Percentiles rank a stretch among this genome's conserved stretches.
Evolutionary conservation across 2,329 filamentous ascomycete genomes (phyloP).

Genomic region (Nemania sp.): DNA sequence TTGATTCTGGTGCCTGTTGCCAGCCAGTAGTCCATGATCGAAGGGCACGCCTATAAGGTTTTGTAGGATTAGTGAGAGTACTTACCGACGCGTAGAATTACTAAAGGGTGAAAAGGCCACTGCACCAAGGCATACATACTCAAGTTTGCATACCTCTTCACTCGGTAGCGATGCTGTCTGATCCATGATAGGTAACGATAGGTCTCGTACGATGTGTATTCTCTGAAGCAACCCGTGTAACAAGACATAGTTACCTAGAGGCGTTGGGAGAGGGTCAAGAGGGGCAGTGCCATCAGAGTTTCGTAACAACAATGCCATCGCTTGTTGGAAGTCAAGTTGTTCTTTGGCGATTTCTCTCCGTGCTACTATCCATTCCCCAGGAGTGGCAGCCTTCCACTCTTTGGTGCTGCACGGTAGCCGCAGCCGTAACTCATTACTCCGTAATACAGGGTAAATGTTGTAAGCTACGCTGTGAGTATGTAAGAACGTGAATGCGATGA

Average conservation of each 20-base stretch:
- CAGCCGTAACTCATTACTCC: conserved; percentile 10
- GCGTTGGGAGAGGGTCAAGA: conserved; percentile 2
- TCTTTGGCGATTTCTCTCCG: conserved; percentile 4
- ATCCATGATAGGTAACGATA: conserved; percentile 14
- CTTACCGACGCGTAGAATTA: not conserved
- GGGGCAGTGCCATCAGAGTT: conserved; percentile 10
- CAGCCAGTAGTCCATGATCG: conserved; percentile 19
- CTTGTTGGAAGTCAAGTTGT: conserved; percentile 15
- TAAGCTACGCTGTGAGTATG: conserved; percentile 13
- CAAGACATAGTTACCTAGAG: conserved; percentile 7
- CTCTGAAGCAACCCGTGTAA: not conserved
- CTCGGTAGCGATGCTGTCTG: conserved; percentile 2
- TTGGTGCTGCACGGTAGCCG: conserved; percentile 9
- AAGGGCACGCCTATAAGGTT: conserved; percentile 12
- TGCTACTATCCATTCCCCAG: conserved; percentile 7
- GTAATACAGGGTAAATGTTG: conserved; percentile 4
- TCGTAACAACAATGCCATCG: not conserved
- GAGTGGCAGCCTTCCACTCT: conserved; percentile 9
- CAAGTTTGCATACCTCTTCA: conserved; percentile 16
- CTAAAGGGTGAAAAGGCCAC: too few species aligned
- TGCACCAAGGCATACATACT: not conserved
- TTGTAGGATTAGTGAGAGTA: not conserved
- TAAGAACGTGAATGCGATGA: conserved; percentile 10
- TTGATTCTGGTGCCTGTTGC: conserved; percentile 22
- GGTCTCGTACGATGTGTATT: conserved; percentile 10